These are phyloP conservation scores for Lupinus albus DNA, from an alignment of 306 rosid species.

Conservation along the genomic window DNA sequence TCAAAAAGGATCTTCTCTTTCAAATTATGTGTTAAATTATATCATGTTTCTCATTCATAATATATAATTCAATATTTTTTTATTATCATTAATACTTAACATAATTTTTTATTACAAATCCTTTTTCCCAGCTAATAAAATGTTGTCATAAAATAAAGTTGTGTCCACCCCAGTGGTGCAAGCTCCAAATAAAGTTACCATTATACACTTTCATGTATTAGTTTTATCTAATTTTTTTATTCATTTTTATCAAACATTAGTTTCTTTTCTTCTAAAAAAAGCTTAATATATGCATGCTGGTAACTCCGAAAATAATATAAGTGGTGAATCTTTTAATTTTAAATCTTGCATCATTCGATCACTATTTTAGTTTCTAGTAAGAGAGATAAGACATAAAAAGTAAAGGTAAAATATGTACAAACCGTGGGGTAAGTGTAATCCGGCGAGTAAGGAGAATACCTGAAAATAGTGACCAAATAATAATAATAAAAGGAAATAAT, in stretches of 20 bases:
- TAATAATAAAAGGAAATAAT: conserved; percentile 5
- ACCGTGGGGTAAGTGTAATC: conserved; percentile 95
- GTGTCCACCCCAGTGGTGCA: conserved; percentile 20
- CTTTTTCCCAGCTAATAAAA: no score
- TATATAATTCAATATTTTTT: no score
- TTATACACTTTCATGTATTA: not conserved
- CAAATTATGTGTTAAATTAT: no score
- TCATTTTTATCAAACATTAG: not conserved
- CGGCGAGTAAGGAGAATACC: conserved; percentile 96
- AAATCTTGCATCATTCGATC: no score
- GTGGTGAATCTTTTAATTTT: no score
- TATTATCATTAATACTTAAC: no score
- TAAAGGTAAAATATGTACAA: conserved; percentile 46
- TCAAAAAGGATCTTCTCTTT: no score
- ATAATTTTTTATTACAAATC: no score
- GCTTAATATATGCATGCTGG: no score
- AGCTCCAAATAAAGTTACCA: not conserved
- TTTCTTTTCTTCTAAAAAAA: not conserved
- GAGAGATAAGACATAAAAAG: conserved; percentile 2
- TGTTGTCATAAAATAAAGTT: not conserved
- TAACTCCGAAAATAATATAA: no score
- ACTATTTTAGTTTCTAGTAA: no score
- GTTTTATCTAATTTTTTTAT: not conserved
- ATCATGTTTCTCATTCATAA: no score
- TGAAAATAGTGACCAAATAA: conserved; percentile 48